Evolutionary conservation across 805 yeast genomes (phyloP).

Genomic region (Ogataea allantospora): DNA sequence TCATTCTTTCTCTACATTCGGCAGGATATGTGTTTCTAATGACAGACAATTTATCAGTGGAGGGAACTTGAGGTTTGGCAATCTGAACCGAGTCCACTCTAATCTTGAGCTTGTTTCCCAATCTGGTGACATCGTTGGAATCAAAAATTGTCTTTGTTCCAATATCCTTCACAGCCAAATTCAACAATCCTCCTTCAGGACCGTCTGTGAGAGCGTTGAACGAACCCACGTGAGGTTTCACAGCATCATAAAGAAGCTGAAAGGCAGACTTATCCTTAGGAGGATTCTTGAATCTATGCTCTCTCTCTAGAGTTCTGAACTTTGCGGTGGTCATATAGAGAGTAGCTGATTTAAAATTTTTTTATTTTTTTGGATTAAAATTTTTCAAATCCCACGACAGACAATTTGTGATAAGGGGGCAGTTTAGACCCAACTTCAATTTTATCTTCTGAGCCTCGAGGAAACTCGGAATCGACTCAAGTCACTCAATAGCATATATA

Average conservation of each 20-base stretch:
- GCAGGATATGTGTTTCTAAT: conserved; percentile 81
- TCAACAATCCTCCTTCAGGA: conserved; percentile 78
- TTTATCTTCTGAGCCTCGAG: too few relatives aligned
- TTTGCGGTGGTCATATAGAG: conserved; percentile 40
- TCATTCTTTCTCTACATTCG: conserved; percentile 87
- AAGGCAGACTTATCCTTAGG: conserved; percentile 82
- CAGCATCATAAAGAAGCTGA: conserved; percentile 84
- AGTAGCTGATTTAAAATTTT: conserved; percentile 7
- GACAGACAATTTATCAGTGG: conserved; percentile 67
- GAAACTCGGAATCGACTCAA: too few relatives aligned
- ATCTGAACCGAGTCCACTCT: conserved; percentile 89
- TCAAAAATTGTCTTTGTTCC: conserved; percentile 87
- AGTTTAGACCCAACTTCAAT: not conserved
- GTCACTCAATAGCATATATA: too few relatives aligned
- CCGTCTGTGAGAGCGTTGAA: conserved; percentile 94
- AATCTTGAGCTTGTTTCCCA: conserved; percentile 82
- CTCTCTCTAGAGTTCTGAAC: conserved; percentile 85
- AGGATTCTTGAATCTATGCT: conserved; percentile 79
- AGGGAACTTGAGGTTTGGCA: conserved; percentile 76
- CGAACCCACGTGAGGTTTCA: conserved; percentile 92
- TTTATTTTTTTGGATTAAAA: conserved; percentile 1
- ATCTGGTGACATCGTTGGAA: conserved; percentile 59
- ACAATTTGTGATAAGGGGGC: conserved; percentile 3
- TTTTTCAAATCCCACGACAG: conserved; percentile 13
- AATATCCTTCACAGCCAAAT: conserved; percentile 83